These are phyloP conservation scores for Megacollybia marginata DNA, from an alignment of 768 basidiomycete species.

Conservation along the genomic window DNA sequence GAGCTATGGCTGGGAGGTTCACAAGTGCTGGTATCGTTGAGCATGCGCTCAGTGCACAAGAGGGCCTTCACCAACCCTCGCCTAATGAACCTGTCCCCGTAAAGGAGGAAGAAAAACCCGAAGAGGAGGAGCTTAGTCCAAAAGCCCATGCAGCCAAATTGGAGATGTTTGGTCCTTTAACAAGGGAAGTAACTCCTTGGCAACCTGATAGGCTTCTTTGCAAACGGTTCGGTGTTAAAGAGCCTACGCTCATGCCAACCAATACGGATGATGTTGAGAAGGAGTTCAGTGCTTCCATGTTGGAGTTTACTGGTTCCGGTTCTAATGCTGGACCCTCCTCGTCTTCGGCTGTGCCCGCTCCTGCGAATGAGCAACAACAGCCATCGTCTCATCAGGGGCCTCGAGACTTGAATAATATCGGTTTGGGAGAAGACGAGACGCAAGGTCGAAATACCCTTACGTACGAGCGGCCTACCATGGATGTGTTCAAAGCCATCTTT, in stretches of 20 bases:
- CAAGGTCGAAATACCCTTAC: constrained; percentile 86
- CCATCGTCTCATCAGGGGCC: background rate
- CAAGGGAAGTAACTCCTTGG: constrained; percentile 69
- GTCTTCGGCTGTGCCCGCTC: background rate
- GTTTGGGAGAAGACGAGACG: constrained; percentile 85
- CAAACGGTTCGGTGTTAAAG: constrained; percentile 89
- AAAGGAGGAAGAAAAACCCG: constrained; percentile 31
- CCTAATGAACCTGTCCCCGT: constrained; percentile 36
- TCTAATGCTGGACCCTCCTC: constrained; percentile 1
- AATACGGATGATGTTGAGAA: constrained; percentile 22
- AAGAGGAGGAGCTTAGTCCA: constrained; percentile 60
- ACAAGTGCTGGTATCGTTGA: constrained; percentile 75
- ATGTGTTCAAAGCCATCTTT: constrained; percentile 97
- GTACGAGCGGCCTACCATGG: constrained; percentile 81
- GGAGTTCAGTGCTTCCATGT: constrained; percentile 11
- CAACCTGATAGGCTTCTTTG: constrained; percentile 81
- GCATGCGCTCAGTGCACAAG: constrained; percentile 48
- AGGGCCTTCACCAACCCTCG: constrained; percentile 62
- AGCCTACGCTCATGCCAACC: constrained; percentile 63
- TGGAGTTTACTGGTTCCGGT: constrained; percentile 5
- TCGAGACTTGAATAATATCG: constrained; percentile 69
- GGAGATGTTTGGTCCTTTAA: constrained; percentile 89
- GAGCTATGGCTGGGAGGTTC: constrained; percentile 93
- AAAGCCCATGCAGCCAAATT: constrained; percentile 73
- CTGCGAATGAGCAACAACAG: background rate